Percentiles rank a stretch among this genome's conserved stretches.
These are phyloP conservation scores for Tricholoma bakamatsutake DNA, from an alignment of 768 basidiomycete genomes.

Conservation along the genomic window DNA sequence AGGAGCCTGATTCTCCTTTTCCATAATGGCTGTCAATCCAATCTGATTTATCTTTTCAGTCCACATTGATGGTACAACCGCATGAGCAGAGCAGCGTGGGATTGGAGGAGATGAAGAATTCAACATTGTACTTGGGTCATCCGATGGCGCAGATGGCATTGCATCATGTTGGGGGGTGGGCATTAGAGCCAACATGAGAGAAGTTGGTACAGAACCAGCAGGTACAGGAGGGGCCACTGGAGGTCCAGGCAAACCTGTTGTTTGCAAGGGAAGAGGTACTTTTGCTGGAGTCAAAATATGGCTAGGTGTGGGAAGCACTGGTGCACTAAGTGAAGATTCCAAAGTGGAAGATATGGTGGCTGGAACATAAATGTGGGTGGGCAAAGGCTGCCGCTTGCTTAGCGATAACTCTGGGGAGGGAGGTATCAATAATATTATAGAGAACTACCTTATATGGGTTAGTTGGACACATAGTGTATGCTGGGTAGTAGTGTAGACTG, in stretches of 20 bases:
- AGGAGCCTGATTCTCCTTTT: conserved; percentile 6
- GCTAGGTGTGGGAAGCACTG: not conserved
- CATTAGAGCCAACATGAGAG: not conserved
- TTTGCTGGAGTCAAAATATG: not conserved
- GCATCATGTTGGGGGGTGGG: not conserved
- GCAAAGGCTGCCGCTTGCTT: no score
- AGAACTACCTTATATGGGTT: no score
- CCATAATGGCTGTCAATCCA: not conserved
- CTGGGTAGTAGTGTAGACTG: no score
- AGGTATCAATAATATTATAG: no score
- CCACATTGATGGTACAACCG: not conserved
- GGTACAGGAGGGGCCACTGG: not conserved
- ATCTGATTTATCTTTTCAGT: conserved; percentile 8
- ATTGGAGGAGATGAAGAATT: not conserved
- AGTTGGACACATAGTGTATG: no score
- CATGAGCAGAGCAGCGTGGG: not conserved
- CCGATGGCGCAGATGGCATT: not conserved
- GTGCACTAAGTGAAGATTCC: not conserved
- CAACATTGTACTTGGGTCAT: not conserved
- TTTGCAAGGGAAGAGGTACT: not conserved
- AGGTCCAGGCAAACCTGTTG: not conserved
- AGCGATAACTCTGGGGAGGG: no score
- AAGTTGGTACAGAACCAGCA: not conserved
- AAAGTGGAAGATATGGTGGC: not conserved
- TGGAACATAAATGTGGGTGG: not conserved